phyloP scores from a whole-genome alignment of 179 eudicot species.

The Silene noctiflora region DNA sequence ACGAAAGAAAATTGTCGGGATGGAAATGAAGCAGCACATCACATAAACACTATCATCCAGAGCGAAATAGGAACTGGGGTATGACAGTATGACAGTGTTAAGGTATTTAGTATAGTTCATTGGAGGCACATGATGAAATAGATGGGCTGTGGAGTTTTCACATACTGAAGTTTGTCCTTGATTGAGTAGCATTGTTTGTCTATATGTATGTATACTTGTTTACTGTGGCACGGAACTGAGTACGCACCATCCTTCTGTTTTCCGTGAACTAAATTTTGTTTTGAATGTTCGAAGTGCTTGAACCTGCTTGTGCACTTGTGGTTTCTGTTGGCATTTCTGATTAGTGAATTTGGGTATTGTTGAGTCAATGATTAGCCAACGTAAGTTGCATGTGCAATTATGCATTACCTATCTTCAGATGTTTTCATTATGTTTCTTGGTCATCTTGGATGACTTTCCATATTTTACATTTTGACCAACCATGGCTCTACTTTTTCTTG shows the following conservation, averaged over 20 bases:
- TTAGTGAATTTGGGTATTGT: neutral
- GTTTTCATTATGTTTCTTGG: conserved; percentile 7
- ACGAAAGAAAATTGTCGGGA: neutral
- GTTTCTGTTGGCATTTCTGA: neutral
- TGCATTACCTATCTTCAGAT: neutral
- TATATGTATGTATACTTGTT: neutral
- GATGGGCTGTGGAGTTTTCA: conserved; percentile 12
- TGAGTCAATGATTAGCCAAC: neutral
- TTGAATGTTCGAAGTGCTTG: conserved; percentile 1
- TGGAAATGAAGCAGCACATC: neutral
- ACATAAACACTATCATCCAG: neutral
- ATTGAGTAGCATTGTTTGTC: neutral
- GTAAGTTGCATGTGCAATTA: neutral
- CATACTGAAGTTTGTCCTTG: neutral
- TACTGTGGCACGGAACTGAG: neutral
- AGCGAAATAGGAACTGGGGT: neutral
- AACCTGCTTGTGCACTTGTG: neutral
- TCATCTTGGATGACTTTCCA: neutral
- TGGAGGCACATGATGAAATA: neutral
- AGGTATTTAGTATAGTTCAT: neutral
- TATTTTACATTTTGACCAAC: neutral
- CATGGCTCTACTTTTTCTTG: neutral
- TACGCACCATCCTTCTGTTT: neutral
- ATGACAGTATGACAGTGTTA: neutral
- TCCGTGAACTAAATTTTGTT: neutral